A percentile compares a stretch with the other conserved stretches of the same genome.
Conservation (phyloP, 2,329 filamentous ascomycete species). For the Fusarium lyarnte region DNA sequence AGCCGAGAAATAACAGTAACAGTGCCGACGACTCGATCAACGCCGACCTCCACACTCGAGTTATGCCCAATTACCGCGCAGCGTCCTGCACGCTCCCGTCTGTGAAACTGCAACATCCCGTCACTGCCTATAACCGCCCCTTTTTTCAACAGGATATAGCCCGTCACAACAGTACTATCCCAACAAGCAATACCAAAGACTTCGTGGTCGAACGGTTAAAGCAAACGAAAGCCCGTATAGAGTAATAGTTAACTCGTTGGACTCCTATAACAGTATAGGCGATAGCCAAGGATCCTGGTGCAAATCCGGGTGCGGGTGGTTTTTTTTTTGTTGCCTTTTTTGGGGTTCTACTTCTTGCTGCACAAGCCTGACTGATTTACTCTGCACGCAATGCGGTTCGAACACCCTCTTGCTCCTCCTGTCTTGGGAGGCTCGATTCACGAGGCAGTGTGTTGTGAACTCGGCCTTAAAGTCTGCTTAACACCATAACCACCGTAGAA, state of each 20-base stretch:
- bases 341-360: not conserved
- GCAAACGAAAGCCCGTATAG: slow-evolving; percentile 44
- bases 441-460: not conserved
- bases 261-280: slow-evolving; percentile 47
- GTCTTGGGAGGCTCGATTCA: not conserved
- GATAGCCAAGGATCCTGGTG: slow-evolving; percentile 50
- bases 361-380: not conserved
- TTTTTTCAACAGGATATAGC: slow-evolving; percentile 19
- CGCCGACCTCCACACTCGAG: not conserved
- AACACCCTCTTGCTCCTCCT: not conserved
- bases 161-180: not conserved
- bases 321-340: slow-evolving; percentile 14
- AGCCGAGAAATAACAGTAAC: not conserved
- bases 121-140: slow-evolving; percentile 26
- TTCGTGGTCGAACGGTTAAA: slow-evolving; percentile 40
- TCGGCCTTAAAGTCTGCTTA: not conserved
- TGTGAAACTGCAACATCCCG: slow-evolving; percentile 21
- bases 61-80: not conserved
- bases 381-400: not conserved
- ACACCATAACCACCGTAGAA: not conserved
- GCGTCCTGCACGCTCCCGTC: slow-evolving; percentile 19
- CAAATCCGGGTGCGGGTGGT: slow-evolving; percentile 50
- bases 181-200: slow-evolving; percentile 22
- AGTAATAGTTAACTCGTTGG: slow-evolving; percentile 51
- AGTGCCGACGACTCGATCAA: not conserved